Percentiles rank a stretch among this genome's conserved stretches.
Evolutionary conservation across 179 eudicot species (phyloP).

Genomic region (Carnegiea gigantea): DNA sequence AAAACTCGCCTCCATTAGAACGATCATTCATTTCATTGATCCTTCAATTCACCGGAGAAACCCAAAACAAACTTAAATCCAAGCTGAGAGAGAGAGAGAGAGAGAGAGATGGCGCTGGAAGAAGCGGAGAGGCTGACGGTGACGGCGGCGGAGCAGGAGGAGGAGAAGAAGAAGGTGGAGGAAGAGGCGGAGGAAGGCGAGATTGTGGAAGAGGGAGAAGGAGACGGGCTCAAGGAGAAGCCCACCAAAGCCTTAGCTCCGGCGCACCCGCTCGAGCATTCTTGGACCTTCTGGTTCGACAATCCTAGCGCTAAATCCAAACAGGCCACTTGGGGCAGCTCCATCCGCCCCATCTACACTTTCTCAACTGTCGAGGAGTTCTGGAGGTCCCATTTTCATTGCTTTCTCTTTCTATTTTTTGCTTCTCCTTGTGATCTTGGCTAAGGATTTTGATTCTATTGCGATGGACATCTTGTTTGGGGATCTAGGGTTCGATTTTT

Average conservation of each 20-base stretch:
- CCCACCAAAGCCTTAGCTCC: constrained; percentile 18
- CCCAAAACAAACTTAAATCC: not conserved
- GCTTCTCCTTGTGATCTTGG: not conserved
- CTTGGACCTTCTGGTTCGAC: constrained; percentile 99
- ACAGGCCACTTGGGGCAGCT: constrained; percentile 72
- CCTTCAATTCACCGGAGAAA: not conserved
- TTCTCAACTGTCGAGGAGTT: constrained; percentile 85
- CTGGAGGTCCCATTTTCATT: constrained; percentile 57
- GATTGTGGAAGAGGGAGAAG: constrained; percentile 31
- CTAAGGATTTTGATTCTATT: not conserved
- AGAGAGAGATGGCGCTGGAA: constrained; percentile 22
- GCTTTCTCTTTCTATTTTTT: not conserved
- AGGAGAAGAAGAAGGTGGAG: not conserved
- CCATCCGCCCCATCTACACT: constrained; percentile 75
- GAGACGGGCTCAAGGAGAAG: not conserved
- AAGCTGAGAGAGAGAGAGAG: not conserved
- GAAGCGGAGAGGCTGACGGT: constrained; percentile 31
- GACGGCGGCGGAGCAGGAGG: constrained; percentile 22
- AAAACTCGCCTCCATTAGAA: too few relatives aligned
- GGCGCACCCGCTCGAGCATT: constrained; percentile 66
- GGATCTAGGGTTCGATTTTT: not conserved
- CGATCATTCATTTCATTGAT: not conserved
- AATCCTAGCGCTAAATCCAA: constrained; percentile 56
- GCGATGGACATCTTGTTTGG: not conserved
- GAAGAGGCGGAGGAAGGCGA: constrained; percentile 54